Base-by-base conservation (phyloP, 2,329 filamentous ascomycete genomes). In the Elsinoe fawcettii region DNA sequence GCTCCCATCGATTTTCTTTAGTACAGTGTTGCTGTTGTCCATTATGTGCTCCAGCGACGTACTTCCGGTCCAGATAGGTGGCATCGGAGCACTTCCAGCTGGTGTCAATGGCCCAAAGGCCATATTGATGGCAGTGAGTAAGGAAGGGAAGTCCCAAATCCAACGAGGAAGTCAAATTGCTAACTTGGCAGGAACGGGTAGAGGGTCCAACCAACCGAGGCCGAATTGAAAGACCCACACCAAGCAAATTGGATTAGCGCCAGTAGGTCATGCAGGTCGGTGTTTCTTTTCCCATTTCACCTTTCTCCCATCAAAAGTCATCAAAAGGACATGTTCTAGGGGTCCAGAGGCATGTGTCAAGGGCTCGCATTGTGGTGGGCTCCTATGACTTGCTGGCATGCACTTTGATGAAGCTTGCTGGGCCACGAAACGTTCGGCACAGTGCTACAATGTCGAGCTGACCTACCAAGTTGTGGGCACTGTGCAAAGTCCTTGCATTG, bases 81-180 rank as follows among this genome's bases (percentile, higher is more conserved):
- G 20, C 41, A 14, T 18, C 12, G 9, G 41, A 46, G 41, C 18
- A 23, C 2, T 20, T n/a, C 1, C 25, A 3, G n/a, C 25, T 9
- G 41, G 25, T 25, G 22, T 11, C 3, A 25, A 46, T 20, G 41
- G 12, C 20, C 11, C n/a, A 20, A 25, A 12, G 41, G 41, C 23
- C 8, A 25, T n/a, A 22, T 2, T 46, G 41, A n/a, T 23, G 41
- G 41, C n/a, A 43, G 16, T 27, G 23, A 18, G 7, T 9, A 46
- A 46, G 41, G n/a, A 46, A 14, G 34, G 22, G 41, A 46, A 46
- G 41, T 46, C n/a, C n/a, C 4, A n/a, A 46, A 14, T 8, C 7
- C 41, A 46, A 46, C 12, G 20, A 12, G 9, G 41, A 46, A 46
- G 41, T 46, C 41, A 46, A n/a, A 46, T 46, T 46, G 41, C 41